Percentiles rank a stretch among this genome's conserved stretches.
These are phyloP conservation scores for Aspergillus fischeri DNA, from an alignment of 2,329 filamentous ascomycete genomes.

Conservation along the genomic window DNA sequence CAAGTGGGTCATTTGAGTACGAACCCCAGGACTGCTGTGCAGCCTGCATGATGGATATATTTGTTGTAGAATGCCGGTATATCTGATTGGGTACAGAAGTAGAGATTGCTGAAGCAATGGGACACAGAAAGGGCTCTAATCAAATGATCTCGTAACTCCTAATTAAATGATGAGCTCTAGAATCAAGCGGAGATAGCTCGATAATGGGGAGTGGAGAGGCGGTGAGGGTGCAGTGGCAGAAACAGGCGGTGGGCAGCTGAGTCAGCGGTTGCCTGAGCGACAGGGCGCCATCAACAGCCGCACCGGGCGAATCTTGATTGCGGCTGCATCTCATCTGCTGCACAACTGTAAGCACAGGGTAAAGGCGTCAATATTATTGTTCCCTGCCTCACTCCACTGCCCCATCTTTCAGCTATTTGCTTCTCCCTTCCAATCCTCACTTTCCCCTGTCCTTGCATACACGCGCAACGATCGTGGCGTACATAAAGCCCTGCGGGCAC, in stretches of 20 bases:
- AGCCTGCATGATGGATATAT: slow-evolving; percentile 46
- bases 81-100: neutral
- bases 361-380: slow-evolving; percentile 12
- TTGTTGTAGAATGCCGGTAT: neutral
- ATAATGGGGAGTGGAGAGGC: slow-evolving; percentile 16
- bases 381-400: slow-evolving; percentile 4
- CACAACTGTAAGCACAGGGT: neutral
- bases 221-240: slow-evolving; percentile 27
- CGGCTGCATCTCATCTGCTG: slow-evolving; percentile 6
- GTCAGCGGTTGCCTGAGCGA: slow-evolving; percentile 36
- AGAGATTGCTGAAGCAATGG: neutral
- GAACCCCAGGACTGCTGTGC: slow-evolving; percentile 60
- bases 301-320: slow-evolving; percentile 8
- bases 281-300: slow-evolving; percentile 28
- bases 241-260: slow-evolving; percentile 25
- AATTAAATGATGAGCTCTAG: neutral
- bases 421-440: neutral
- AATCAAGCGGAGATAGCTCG: neutral
- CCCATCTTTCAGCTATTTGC: neutral
- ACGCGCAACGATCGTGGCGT: slow-evolving; percentile 8
- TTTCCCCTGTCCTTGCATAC: slow-evolving; percentile 16
- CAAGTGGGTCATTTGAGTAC: slow-evolving; percentile 10
- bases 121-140: neutral
- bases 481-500: slow-evolving; percentile 18
- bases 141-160: neutral